phyloP scores from a whole-genome alignment of 1,284 basidiomycete species.

The Chalciporus sp. region DNA sequence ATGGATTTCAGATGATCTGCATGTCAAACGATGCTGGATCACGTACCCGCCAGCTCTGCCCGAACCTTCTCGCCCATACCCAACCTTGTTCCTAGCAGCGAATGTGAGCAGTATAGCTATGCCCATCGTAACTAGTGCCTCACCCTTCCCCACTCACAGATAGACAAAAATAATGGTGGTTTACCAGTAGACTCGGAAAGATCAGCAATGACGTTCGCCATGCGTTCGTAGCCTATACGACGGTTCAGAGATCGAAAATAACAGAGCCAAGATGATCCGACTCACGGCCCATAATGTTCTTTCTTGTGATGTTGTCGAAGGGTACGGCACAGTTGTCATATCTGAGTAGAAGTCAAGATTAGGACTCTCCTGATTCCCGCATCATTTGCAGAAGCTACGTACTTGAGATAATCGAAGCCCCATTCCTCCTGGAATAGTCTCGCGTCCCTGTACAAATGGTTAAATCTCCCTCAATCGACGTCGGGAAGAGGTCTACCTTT shows the following conservation, averaged over 20 bases:
- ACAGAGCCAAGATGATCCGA: constrained; percentile 6
- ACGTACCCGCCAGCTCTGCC: constrained; percentile 62
- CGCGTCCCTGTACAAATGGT: constrained; percentile 38
- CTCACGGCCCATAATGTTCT: constrained; percentile 60
- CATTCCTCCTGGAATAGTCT: constrained; percentile 54
- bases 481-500: constrained; percentile 12
- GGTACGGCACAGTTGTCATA: constrained; percentile 65
- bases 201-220: constrained; percentile 53
- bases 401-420: constrained; percentile 65
- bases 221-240: constrained; percentile 48
- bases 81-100: constrained; percentile 54
- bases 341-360: constrained; percentile 31
- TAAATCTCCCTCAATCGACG: not conserved
- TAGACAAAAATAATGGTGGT: constrained; percentile 49
- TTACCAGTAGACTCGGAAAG: constrained; percentile 45
- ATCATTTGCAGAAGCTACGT: constrained; percentile 12
- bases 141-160: constrained; percentile 64
- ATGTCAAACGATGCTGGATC: not conserved
- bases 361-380: not conserved
- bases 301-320: constrained; percentile 51
- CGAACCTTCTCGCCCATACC: constrained; percentile 54
- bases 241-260: not conserved
- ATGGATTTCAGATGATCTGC: not conserved
- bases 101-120: not conserved
- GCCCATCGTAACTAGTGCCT: constrained; percentile 18